Conservation (phyloP, 108 stramenopile genomes). For the Fistulifera pelliculosa region DNA sequence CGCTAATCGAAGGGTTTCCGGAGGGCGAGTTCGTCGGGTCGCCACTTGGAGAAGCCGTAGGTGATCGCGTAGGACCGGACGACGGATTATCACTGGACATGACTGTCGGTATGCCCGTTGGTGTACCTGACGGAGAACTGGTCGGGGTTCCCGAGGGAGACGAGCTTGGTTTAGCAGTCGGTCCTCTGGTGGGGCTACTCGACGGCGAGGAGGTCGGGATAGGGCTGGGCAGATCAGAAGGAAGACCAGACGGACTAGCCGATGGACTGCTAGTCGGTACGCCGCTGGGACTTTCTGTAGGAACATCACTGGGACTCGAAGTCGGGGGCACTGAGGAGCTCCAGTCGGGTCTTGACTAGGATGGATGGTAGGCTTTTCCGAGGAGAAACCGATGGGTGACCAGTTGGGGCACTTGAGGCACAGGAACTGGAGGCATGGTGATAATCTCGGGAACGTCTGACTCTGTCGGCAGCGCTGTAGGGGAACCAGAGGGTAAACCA, state of each 20-base stretch:
- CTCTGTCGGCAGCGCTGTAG: background rate
- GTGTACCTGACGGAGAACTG: no score
- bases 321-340: no score
- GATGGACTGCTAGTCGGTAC: background rate
- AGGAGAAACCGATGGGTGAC: background rate
- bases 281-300: background rate
- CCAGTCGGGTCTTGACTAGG: background rate
- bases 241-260: background rate
- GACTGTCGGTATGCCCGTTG: no score
- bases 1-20: no score
- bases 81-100: background rate
- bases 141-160: no score
- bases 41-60: no score
- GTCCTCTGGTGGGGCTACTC: background rate
- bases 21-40: no score
- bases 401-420: slow-evolving; percentile 5
- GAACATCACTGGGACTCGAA: slow-evolving; percentile 4
- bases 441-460: background rate
- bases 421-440: background rate
- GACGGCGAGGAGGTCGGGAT: background rate
- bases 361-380: no score
- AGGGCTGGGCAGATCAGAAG: background rate
- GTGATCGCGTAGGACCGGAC: background rate
- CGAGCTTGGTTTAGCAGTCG: background rate
- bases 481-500: no score